Conservation (phyloP, 2,329 filamentous ascomycete species). For the Blastomyces percursus region DNA sequence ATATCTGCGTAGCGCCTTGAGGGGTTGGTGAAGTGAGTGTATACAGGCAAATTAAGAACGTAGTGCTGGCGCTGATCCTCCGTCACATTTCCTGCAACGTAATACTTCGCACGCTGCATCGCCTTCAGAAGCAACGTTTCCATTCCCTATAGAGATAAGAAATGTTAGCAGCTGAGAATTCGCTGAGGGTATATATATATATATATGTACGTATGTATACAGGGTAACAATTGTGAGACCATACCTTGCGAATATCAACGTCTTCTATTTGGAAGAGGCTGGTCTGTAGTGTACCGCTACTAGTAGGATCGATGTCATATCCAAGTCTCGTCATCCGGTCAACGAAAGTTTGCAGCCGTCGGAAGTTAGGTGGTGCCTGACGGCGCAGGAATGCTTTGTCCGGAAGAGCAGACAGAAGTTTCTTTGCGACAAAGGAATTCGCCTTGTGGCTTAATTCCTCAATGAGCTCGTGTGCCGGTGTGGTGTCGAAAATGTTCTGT, state of each 20-base stretch:
- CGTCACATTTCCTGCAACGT: constrained; percentile 65
- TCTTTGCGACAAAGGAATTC: constrained; percentile 80
- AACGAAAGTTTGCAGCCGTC: constrained; percentile 78
- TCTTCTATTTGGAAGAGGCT: constrained; percentile 92
- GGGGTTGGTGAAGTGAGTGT: constrained; percentile 95
- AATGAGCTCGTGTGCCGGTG: constrained; percentile 78
- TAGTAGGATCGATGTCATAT: constrained; percentile 78
- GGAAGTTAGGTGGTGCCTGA: constrained; percentile 72
- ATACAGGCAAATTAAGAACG: constrained; percentile 80
- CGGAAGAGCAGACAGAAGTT: constrained; percentile 64
- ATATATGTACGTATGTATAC: not conserved
- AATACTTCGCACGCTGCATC: constrained; percentile 95
- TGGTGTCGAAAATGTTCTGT: constrained; percentile 90
- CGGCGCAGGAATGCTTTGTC: constrained; percentile 88
- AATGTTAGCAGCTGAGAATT: constrained; percentile 8
- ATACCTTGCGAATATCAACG: constrained; percentile 66
- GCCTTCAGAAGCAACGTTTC: constrained; percentile 91
- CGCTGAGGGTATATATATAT: not conserved
- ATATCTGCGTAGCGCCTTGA: constrained; percentile 92
- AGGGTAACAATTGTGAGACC: constrained; percentile 11
- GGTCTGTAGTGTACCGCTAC: constrained; percentile 84
- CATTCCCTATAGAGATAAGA: constrained; percentile 54
- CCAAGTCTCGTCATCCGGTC: constrained; percentile 89
- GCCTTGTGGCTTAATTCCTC: constrained; percentile 93
- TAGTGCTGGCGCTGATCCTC: constrained; percentile 79